Percentiles rank a stretch among this genome's conserved stretches.
Evolutionary conservation across 2,329 filamentous ascomycete species (phyloP).

Genomic region (Fusarium poae): DNA sequence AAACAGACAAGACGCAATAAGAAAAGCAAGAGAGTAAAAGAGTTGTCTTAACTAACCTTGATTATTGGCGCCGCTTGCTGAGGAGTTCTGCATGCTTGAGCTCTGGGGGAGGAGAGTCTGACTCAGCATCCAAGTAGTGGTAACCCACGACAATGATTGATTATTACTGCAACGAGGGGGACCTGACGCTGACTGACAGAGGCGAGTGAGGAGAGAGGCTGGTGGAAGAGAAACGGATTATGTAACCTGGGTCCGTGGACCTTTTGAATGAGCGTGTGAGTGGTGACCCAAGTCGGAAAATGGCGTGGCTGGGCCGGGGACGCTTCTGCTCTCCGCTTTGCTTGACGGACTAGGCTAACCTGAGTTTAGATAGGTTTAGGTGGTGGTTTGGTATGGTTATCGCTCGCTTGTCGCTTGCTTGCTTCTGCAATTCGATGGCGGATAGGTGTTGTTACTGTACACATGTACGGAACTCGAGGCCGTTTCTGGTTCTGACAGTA

Average conservation of each 20-base stretch:
- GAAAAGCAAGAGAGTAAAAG: slow-evolving; percentile 31
- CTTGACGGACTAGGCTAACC: slow-evolving; percentile 24
- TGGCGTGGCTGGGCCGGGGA: slow-evolving; percentile 50
- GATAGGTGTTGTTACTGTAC: slow-evolving; percentile 26
- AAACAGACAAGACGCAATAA: slow-evolving; percentile 32
- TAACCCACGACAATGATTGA: slow-evolving; percentile 47
- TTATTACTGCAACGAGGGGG: slow-evolving; percentile 50
- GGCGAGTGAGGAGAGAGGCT: slow-evolving; percentile 43
- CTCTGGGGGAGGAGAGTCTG: slow-evolving; percentile 50
- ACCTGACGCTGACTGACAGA: slow-evolving; percentile 48
- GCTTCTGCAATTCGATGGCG: slow-evolving; percentile 16
- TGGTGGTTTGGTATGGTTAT: slow-evolving; percentile 15
- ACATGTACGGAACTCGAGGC: slow-evolving; percentile 31
- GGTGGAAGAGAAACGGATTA: slow-evolving; percentile 46
- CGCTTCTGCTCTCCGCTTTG: slow-evolving; percentile 34
- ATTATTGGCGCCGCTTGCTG: slow-evolving; percentile 52
- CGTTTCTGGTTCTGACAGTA: slow-evolving; percentile 16
- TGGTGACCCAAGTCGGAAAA: slow-evolving; percentile 45
- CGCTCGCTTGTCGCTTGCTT: slow-evolving; percentile 35
- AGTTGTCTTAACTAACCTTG: slow-evolving; percentile 51
- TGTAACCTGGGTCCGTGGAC: slow-evolving; percentile 46
- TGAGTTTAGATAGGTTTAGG: slow-evolving; percentile 10
- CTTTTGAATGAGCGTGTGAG: slow-evolving; percentile 36
- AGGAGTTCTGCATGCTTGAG: slow-evolving; percentile 53
- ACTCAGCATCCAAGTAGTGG: slow-evolving; percentile 54